These are phyloP conservation scores for Tricholoma matsutake DNA, from an alignment of 768 basidiomycete genomes.

Conservation along the genomic window DNA sequence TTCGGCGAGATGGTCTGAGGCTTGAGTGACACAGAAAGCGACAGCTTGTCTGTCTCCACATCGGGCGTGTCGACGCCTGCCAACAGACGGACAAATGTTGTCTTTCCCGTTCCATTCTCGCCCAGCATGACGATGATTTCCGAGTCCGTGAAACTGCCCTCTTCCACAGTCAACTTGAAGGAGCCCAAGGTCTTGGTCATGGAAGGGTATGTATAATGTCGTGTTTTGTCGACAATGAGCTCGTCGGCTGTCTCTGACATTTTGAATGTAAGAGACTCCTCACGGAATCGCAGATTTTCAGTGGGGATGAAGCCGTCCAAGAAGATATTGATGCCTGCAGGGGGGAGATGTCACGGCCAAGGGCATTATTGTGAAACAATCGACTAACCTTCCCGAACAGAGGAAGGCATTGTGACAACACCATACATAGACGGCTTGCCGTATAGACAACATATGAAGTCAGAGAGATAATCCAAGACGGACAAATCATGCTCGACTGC, in stretches of 20 bases:
- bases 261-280: conserved; percentile 94
- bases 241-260: conserved; percentile 98
- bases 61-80: conserved; percentile 91
- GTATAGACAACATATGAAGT: conserved; percentile 97
- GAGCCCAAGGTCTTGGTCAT: conserved; percentile 96
- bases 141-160: conserved; percentile 93
- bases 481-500: conserved; percentile 99
- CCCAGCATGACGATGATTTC: conserved; percentile 99
- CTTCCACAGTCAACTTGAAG: conserved; percentile 94
- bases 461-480: conserved; percentile 96
- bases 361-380: neutral
- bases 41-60: conserved; percentile 74
- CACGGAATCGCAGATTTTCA: conserved; percentile 96
- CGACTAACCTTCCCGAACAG: conserved; percentile 86
- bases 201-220: conserved; percentile 86
- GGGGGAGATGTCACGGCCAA: conserved; percentile 1
- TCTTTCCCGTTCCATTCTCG: conserved; percentile 99
- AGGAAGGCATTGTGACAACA: conserved; percentile 98
- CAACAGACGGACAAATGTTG: conserved; percentile 93
- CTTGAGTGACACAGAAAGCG: conserved; percentile 88
- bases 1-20: conserved; percentile 98
- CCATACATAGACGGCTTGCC: conserved; percentile 98
- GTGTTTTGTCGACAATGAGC: conserved; percentile 78
- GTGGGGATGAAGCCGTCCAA: conserved; percentile 98
- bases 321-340: conserved; percentile 96